phyloP scores from a whole-genome alignment of 2,329 filamentous ascomycete genomes.

The Phyllosticta citrichinensis region DNA sequence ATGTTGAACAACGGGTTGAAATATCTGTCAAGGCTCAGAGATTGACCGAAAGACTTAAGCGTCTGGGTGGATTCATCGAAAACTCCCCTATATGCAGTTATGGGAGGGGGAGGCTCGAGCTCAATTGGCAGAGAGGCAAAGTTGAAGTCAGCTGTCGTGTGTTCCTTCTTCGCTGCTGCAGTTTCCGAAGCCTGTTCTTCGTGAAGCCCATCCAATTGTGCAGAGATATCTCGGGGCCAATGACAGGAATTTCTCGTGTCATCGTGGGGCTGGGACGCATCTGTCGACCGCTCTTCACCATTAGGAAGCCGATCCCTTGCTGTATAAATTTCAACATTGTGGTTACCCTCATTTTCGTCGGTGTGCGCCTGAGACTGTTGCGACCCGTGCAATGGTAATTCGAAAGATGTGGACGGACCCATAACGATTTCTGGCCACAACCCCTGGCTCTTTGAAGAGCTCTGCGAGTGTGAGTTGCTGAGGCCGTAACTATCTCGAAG shows the following conservation, averaged over 20 bases:
- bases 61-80: constrained; percentile 4
- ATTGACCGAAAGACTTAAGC: not conserved
- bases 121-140: constrained; percentile 18
- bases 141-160: constrained; percentile 8
- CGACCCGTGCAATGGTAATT: not conserved
- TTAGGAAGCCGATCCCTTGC: not conserved
- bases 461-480: not conserved
- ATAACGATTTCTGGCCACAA: not conserved
- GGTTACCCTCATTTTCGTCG: not conserved
- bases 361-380: not conserved
- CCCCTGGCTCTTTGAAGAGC: not conserved
- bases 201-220: not conserved
- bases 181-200: not conserved
- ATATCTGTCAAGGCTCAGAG: constrained; percentile 13
- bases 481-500: not conserved
- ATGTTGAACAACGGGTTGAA: constrained; percentile 7
- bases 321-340: not conserved
- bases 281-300: not conserved
- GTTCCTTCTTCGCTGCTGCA: not conserved
- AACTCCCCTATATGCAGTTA: not conserved
- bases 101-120: constrained; percentile 19
- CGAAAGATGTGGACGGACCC: not conserved
- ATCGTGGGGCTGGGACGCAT: not conserved
- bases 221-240: not conserved
- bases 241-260: not conserved